These are phyloP conservation scores for Suillus discolor DNA, from an alignment of 768 basidiomycete genomes.

Conservation along the genomic window DNA sequence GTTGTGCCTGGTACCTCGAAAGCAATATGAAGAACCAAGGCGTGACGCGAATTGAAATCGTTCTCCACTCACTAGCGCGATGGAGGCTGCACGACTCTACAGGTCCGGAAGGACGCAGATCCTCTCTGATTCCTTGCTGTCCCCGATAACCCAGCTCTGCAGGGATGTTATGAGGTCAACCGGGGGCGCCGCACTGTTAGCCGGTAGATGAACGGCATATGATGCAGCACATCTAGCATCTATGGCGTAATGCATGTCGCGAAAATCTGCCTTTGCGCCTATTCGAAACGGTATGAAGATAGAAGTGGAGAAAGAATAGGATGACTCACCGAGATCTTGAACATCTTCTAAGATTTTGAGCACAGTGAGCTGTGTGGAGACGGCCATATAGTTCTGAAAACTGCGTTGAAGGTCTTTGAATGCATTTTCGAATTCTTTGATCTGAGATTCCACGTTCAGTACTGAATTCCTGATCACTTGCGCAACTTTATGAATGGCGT, in stretches of 20 bases:
- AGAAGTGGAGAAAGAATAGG: not conserved
- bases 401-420: constrained; percentile 3
- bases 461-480: not conserved
- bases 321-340: not conserved
- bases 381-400: not conserved
- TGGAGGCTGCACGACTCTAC: constrained; percentile 31
- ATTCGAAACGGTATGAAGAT: not conserved
- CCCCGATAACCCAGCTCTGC: constrained; percentile 17
- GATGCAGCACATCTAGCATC: constrained; percentile 20
- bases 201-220: not conserved
- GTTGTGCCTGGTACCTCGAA: constrained; percentile 16
- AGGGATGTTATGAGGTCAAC: not conserved
- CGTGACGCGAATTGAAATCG: constrained; percentile 27
- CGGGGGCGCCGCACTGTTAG: not conserved
- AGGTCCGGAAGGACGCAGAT: constrained; percentile 31
- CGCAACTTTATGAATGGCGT: not conserved
- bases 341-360: constrained; percentile 2
- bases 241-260: constrained; percentile 19
- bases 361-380: not conserved
- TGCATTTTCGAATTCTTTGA: constrained; percentile 4
- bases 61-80: constrained; percentile 32
- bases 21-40: constrained; percentile 36
- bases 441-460: not conserved
- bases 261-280: constrained; percentile 17
- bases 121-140: constrained; percentile 14